These are phyloP conservation scores for Austropuccinia psidii DNA, from an alignment of 1,284 basidiomycete species.

Conservation along the genomic window DNA sequence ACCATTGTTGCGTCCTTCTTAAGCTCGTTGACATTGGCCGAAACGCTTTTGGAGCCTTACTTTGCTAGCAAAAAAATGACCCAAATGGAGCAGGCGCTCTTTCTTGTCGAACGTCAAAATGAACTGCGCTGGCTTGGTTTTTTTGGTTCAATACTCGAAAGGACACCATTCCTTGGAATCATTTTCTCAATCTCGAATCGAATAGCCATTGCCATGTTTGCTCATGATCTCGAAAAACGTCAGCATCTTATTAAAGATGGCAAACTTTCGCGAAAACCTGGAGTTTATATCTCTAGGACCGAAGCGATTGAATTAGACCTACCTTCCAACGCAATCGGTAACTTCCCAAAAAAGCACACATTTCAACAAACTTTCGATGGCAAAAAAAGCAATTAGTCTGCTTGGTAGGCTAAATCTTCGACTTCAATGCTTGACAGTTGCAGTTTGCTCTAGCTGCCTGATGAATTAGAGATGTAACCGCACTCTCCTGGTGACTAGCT, in stretches of 20 bases:
- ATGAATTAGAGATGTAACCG: no score
- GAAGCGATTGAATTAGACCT: constrained; percentile 38
- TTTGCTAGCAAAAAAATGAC: constrained; percentile 74
- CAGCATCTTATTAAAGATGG: constrained; percentile 42
- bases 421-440: no score
- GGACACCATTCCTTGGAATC: constrained; percentile 66
- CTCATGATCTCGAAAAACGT: constrained; percentile 49
- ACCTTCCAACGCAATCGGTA: constrained; percentile 14
- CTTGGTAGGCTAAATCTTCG: no score
- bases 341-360: constrained; percentile 33
- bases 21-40: constrained; percentile 61
- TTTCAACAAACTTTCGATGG: no score
- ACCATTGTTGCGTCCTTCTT: constrained; percentile 58
- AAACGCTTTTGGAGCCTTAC: constrained; percentile 65
- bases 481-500: no score
- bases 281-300: constrained; percentile 42
- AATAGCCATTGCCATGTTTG: constrained; percentile 85
- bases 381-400: no score
- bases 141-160: constrained; percentile 65
- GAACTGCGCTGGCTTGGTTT: constrained; percentile 76
- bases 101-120: constrained; percentile 79
- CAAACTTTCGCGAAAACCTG: constrained; percentile 33
- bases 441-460: no score
- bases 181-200: constrained; percentile 74
- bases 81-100: constrained; percentile 58